A percentile compares a stretch with the other conserved stretches of the same genome.
Evolutionary conservation across 139 green algal genomes (phyloP).

Genomic region (Nannochloris sp.): DNA sequence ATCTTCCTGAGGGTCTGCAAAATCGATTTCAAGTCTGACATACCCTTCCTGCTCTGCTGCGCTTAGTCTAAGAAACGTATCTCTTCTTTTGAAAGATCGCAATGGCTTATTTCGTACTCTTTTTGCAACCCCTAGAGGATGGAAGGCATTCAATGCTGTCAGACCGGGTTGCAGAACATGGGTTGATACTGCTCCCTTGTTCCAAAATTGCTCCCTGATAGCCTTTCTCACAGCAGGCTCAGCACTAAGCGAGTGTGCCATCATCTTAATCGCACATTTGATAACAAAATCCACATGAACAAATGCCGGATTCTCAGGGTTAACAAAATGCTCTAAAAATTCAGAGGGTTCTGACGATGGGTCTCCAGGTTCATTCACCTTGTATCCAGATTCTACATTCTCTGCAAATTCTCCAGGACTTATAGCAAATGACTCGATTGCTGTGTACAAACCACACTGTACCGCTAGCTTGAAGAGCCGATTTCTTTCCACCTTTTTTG

Average conservation of each 20-base stretch:
- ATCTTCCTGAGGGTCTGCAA: conserved; percentile 1
- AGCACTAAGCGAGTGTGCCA: conserved; percentile 31
- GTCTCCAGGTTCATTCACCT: conserved; percentile 27
- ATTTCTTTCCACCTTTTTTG: neutral
- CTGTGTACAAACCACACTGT: conserved; percentile 25
- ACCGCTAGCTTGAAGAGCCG: conserved; percentile 1
- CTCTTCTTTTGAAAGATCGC: conserved; percentile 28
- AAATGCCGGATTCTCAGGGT: conserved; percentile 8
- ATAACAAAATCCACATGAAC: conserved; percentile 25
- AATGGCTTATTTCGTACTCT: conserved; percentile 65
- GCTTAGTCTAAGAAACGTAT: conserved; percentile 47
- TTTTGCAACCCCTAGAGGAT: conserved; percentile 56
- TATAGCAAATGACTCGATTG: conserved; percentile 19
- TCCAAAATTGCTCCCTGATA: conserved; percentile 23
- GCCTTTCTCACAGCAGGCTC: conserved; percentile 34
- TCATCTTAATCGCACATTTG: conserved; percentile 27
- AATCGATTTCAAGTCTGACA: conserved; percentile 28
- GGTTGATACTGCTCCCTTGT: conserved; percentile 40
- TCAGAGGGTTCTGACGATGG: conserved; percentile 7
- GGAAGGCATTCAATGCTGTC: conserved; percentile 55
- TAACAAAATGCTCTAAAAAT: conserved; percentile 22
- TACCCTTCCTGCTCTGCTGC: conserved; percentile 41
- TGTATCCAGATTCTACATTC: conserved; percentile 48
- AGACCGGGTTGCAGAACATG: conserved; percentile 48
- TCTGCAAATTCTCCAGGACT: conserved; percentile 44